phyloP scores from a whole-genome alignment of 2,329 filamentous ascomycete genomes.

The Talaromyces sp. region DNA sequence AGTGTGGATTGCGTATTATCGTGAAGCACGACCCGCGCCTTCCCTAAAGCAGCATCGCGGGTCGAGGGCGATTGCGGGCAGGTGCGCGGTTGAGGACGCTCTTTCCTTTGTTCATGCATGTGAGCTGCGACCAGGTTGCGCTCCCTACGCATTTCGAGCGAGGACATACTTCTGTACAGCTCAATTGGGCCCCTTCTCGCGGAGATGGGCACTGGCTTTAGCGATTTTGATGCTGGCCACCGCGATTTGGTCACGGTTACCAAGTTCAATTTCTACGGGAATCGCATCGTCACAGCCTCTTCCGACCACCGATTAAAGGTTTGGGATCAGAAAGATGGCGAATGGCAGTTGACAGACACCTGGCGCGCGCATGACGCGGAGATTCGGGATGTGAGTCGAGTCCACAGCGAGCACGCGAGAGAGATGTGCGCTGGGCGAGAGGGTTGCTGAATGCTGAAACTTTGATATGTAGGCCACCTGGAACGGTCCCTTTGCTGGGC shows the following conservation, averaged over 20 bases:
- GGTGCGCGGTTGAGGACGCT: not conserved
- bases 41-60: conserved; percentile 5
- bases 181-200: not conserved
- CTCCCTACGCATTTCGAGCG: not conserved
- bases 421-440: too few species aligned
- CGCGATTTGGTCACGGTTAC: conserved; percentile 71
- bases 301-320: conserved; percentile 91
- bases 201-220: conserved; percentile 31
- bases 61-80: not conserved
- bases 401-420: too few species aligned
- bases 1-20: conserved; percentile 5
- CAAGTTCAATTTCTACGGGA: conserved; percentile 87
- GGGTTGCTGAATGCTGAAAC: not conserved
- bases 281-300: conserved; percentile 83
- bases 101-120: not conserved
- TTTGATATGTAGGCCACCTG: conserved; percentile 65
- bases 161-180: not conserved
- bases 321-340: conserved; percentile 69
- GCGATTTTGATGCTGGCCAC: conserved; percentile 41
- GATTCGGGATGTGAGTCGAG: conserved; percentile 67
- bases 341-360: conserved; percentile 76
- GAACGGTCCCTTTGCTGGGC: conserved; percentile 85
- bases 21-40: not conserved
- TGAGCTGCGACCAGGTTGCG: not conserved
- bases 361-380: conserved; percentile 90